Base-by-base conservation (phyloP, 2,329 filamentous ascomycete species). In the Penicillium sp. region DNA sequence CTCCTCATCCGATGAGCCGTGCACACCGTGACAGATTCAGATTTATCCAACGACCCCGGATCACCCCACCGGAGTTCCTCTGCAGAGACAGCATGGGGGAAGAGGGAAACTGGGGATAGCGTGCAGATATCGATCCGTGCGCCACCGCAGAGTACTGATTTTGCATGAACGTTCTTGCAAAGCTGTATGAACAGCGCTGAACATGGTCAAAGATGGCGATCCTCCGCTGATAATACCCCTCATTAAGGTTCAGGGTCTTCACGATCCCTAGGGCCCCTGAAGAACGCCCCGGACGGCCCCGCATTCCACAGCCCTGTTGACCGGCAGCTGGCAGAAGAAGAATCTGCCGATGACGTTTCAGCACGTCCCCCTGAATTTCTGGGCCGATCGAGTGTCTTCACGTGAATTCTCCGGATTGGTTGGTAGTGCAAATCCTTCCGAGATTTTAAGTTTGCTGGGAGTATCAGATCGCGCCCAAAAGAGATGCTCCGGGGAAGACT, bases 1-100 rank as follows among this genome's bases (percentile, higher is more conserved):
- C 51, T 46, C 51, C 37, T 43, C 18, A 36, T 36, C 31, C 40
- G 51, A 19, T 13, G 33, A 54, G 39, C 39, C 18, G 14, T n/a
- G 19, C 5, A 22, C 24, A 46, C 51, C 51, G 51, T 54, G 51
- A 13, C 51, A 46, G 18, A 35, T 54, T 54, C n/a, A 40, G 39
- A 54, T 46, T 54, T 54, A 54, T 44, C 51, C 39, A n/a, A 54
- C 31, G n/a, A 43, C 10, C 27, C 18, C n/a, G 40, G 24, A 22
- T n/a, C 49, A 31, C 49, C 49, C 49, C 51, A 9, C 39, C 39
- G 51, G 39, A 43, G 16, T 27, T 35, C 24, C 27, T 16, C 13
- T n/a, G 16, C 27, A 31, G 51, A 35, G 2, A 16, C 19, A 13
- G 40, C n/a, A 10, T 18, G 22, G 36, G n/a, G 27, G 16, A 14